Evolutionary conservation across 805 yeast genomes (phyloP).

Genomic region (Kluyveromyces wickerhamii): DNA sequence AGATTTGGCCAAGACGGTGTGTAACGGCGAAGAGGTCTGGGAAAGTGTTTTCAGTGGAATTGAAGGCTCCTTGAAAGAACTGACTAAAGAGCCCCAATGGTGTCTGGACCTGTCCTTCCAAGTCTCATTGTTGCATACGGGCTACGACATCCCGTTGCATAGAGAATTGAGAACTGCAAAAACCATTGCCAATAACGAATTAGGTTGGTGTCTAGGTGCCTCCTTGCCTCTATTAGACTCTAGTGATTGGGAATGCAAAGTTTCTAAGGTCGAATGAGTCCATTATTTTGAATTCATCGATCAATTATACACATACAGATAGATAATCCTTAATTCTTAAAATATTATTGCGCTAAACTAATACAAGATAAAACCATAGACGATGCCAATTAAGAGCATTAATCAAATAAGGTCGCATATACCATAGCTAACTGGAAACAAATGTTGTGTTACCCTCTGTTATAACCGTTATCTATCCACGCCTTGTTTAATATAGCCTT

Average conservation of each 20-base stretch:
- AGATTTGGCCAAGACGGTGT: conserved; percentile 75
- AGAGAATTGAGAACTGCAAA: conserved; percentile 91
- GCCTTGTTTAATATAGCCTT: no score
- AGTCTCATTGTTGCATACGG: conserved; percentile 85
- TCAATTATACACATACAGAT: no score
- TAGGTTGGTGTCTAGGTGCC: conserved; percentile 99
- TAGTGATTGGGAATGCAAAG: conserved; percentile 61
- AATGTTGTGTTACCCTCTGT: no score
- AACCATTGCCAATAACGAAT: conserved; percentile 78
- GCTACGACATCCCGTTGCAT: conserved; percentile 85
- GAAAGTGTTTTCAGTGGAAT: conserved; percentile 54
- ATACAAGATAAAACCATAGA: no score
- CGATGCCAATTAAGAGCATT: no score
- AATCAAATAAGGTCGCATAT: no score
- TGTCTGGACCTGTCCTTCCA: conserved; percentile 89
- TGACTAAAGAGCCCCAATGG: conserved; percentile 83
- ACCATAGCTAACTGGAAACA: no score
- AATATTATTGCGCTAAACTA: no score
- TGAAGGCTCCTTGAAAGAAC: conserved; percentile 55
- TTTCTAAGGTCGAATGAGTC: conserved; percentile 10
- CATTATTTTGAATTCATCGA: no score
- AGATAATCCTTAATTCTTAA: no score
- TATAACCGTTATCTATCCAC: no score
- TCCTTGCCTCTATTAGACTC: conserved; percentile 80
- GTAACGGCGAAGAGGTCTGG: conserved; percentile 78